phyloP scores from a whole-genome alignment of 73 alveolate species.

The Paramecium primaurelia region DNA sequence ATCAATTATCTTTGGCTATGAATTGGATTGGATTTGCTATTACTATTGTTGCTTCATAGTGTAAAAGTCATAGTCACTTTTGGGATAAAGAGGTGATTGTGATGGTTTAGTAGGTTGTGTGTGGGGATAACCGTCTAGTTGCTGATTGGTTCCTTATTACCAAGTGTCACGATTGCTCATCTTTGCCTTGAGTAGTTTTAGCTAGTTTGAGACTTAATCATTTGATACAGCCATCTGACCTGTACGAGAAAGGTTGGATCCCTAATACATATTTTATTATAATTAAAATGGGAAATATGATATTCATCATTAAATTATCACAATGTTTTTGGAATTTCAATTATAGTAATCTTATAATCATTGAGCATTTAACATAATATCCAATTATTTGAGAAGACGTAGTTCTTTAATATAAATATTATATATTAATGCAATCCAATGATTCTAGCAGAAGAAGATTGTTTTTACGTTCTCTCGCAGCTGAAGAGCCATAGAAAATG shows the following conservation, averaged over 20 bases:
- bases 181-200: background rate
- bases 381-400: background rate
- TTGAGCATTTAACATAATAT: background rate
- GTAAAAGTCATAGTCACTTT: background rate
- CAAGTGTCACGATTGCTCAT: conserved; percentile 39
- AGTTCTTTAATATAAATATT: background rate
- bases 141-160: background rate
- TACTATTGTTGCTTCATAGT: background rate
- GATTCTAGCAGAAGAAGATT: background rate
- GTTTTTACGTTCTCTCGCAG: background rate
- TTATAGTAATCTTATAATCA: background rate
- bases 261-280: conserved; percentile 6
- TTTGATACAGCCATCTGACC: conserved; percentile 26
- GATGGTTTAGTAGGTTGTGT: background rate
- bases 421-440: background rate
- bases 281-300: background rate
- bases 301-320: background rate
- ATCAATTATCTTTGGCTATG: background rate
- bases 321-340: background rate
- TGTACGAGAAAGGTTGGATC: conserved; percentile 28
- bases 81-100: conserved; percentile 2
- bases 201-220: background rate
- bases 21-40: background rate
- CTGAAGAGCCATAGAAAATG: background rate
- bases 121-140: background rate